A percentile compares a stretch with the other conserved stretches of the same genome.
These are phyloP conservation scores for Hygrophorus russula DNA, from an alignment of 768 basidiomycete species.

Conservation along the genomic window DNA sequence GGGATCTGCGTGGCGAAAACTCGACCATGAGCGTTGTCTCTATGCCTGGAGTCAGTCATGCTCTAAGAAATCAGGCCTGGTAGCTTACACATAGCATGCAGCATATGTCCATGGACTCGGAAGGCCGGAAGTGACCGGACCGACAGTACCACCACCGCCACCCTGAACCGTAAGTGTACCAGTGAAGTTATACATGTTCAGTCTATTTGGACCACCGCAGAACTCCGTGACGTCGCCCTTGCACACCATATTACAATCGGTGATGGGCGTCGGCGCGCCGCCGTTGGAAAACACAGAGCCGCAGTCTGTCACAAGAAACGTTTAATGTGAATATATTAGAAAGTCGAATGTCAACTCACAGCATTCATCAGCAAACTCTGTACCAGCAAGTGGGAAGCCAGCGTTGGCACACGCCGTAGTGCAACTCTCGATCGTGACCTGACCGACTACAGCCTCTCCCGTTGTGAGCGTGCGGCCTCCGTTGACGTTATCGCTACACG, in stretches of 20 bases:
- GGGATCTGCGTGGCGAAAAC: slow-evolving; percentile 32
- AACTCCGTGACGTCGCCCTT: slow-evolving; percentile 50
- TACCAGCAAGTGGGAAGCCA: slow-evolving; percentile 28
- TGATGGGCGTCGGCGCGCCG: slow-evolving; percentile 32
- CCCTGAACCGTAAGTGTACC: slow-evolving; percentile 40
- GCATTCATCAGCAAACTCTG: slow-evolving; percentile 31
- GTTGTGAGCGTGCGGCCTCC: slow-evolving; percentile 29
- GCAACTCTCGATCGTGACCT: slow-evolving; percentile 45
- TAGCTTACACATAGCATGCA: slow-evolving; percentile 52
- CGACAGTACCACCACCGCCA: slow-evolving; percentile 21
- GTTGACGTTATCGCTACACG: slow-evolving; percentile 34
- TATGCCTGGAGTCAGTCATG: slow-evolving; percentile 12
- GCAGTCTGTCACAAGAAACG: slow-evolving; percentile 29
- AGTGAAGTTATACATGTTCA: slow-evolving; percentile 64
- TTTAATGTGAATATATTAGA: slow-evolving; percentile 4
- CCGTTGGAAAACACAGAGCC: slow-evolving; percentile 32
- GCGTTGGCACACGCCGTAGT: slow-evolving; percentile 49
- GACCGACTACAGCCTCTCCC: slow-evolving; percentile 24
- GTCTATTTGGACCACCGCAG: slow-evolving; percentile 61
- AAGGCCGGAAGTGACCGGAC: slow-evolving; percentile 40
- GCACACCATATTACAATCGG: slow-evolving; percentile 60
- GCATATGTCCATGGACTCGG: slow-evolving; percentile 47
- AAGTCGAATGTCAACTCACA: slow-evolving; percentile 34
- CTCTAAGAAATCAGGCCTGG: slow-evolving; percentile 1
- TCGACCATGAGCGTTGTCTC: slow-evolving; percentile 57